Evolutionary conservation across 2,329 filamentous ascomycete genomes (phyloP).

Genomic region (Nothopassalora personata): DNA sequence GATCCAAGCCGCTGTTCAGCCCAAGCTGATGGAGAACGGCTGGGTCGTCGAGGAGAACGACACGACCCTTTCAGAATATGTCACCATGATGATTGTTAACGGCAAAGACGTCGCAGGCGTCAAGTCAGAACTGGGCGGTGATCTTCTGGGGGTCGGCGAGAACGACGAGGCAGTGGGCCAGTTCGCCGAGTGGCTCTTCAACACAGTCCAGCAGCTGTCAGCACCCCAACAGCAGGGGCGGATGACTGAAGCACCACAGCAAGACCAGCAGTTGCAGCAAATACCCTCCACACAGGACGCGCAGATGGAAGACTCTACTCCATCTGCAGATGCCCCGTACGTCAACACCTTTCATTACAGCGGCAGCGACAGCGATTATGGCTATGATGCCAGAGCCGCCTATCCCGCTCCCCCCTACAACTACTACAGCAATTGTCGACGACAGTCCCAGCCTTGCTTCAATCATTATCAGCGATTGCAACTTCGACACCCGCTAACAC

Average conservation of each 20-base stretch:
- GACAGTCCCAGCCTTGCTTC: neutral
- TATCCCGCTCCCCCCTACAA: neutral
- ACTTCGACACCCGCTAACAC: conserved; percentile 13
- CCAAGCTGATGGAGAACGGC: conserved; percentile 86
- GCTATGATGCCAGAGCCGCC: neutral
- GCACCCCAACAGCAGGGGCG: conserved; percentile 27
- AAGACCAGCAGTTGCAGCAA: conserved; percentile 18
- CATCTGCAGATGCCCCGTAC: conserved; percentile 41
- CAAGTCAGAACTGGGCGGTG: conserved; percentile 76
- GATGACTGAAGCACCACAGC: conserved; percentile 8
- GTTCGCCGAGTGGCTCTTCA: conserved; percentile 91
- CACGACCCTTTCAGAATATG: conserved; percentile 86
- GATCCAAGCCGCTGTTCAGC: conserved; percentile 75
- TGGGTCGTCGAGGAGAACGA: conserved; percentile 81
- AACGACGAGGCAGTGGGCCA: conserved; percentile 77
- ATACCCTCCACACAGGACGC: conserved; percentile 50
- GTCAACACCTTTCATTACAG: conserved; percentile 20
- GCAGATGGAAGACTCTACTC: conserved; percentile 61
- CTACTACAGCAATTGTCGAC: neutral
- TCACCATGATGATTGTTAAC: conserved; percentile 94
- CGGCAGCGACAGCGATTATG: neutral
- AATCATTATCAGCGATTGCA: conserved; percentile 3
- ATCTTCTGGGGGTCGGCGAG: conserved; percentile 74
- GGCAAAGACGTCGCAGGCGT: conserved; percentile 90
- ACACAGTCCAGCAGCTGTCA: conserved; percentile 68